phyloP scores from a whole-genome alignment of 805 yeast species.

The Myxozyma nipponensis region DNA sequence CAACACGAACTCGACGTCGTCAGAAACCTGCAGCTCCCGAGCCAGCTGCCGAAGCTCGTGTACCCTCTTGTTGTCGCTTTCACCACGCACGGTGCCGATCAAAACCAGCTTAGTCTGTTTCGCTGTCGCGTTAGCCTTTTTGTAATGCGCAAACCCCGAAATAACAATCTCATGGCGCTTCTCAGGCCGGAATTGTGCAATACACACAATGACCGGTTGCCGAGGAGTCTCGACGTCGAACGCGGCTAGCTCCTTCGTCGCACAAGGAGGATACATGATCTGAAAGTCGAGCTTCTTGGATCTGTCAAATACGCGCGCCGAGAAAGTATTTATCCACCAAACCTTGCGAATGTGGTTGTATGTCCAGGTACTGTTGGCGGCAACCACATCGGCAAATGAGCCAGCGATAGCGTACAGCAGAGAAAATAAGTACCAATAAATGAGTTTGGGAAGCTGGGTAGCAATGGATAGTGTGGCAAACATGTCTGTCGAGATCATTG shows the following conservation, averaged over 20 bases:
- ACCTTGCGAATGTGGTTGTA: slow-evolving; percentile 60
- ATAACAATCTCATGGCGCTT: slow-evolving; percentile 78
- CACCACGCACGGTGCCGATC: slow-evolving; percentile 79
- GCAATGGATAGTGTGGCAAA: slow-evolving; percentile 50
- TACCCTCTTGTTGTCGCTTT: slow-evolving; percentile 60
- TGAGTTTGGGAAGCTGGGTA: slow-evolving; percentile 41
- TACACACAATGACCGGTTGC: slow-evolving; percentile 45
- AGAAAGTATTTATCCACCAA: slow-evolving; percentile 48
- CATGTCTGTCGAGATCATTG: slow-evolving; percentile 88
- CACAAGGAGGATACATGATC: slow-evolving; percentile 86
- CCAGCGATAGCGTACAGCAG: slow-evolving; percentile 64
- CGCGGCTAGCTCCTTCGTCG: slow-evolving; percentile 47
- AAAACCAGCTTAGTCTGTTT: slow-evolving; percentile 50
- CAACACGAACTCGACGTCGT: slow-evolving; percentile 52
- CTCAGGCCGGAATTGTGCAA: slow-evolving; percentile 95
- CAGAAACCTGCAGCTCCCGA: slow-evolving; percentile 43
- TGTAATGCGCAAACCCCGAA: slow-evolving; percentile 56
- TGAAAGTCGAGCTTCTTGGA: slow-evolving; percentile 37
- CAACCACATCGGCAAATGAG: slow-evolving; percentile 56
- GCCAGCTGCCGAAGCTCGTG: slow-evolving; percentile 46
- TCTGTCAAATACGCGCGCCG: slow-evolving; percentile 7
- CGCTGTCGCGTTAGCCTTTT: background rate
- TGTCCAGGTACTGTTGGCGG: slow-evolving; percentile 93
- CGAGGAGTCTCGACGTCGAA: slow-evolving; percentile 22
- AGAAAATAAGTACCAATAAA: slow-evolving; percentile 72